Conservation (phyloP, 306 rosid genomes). For the Dryas octopetala region DNA sequence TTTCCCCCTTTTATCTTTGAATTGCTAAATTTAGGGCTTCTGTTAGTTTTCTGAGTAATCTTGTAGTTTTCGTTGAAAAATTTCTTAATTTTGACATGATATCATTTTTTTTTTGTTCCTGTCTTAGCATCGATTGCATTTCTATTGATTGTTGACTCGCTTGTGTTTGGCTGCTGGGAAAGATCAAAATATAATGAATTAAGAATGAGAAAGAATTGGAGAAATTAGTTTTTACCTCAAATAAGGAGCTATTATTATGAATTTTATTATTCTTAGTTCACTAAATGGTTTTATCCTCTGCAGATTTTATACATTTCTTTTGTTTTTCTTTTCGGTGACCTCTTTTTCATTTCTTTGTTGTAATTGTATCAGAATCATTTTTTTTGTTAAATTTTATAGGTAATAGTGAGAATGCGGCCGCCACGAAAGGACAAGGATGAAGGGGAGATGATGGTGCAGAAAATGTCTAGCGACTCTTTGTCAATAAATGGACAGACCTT, state of each 20-base stretch:
- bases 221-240: not conserved
- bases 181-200: not conserved
- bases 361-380: not conserved
- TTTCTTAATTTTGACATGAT: not conserved
- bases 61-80: not conserved
- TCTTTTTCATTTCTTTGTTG: not conserved
- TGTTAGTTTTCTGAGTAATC: not conserved
- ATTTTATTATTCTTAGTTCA: not conserved
- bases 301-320: not conserved
- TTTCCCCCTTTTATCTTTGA: not conserved
- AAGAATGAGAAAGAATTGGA: not conserved
- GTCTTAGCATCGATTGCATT: not conserved
- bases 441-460: conserved; percentile 77
- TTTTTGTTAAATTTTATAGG: conserved; percentile 39
- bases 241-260: not conserved
- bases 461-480: conserved; percentile 62
- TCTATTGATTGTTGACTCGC: not conserved
- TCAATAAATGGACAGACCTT: conserved; percentile 81
- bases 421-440: conserved; percentile 62
- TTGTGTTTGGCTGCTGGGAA: not conserved
- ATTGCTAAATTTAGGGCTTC: not conserved
- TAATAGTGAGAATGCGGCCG: conserved; percentile 88
- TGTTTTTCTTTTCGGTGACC: not conserved
- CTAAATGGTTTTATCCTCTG: not conserved
- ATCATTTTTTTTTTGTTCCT: not conserved